Evolutionary conservation across 2,329 filamentous ascomycete species (phyloP).

Genomic region (Zymoseptoria tritici): DNA sequence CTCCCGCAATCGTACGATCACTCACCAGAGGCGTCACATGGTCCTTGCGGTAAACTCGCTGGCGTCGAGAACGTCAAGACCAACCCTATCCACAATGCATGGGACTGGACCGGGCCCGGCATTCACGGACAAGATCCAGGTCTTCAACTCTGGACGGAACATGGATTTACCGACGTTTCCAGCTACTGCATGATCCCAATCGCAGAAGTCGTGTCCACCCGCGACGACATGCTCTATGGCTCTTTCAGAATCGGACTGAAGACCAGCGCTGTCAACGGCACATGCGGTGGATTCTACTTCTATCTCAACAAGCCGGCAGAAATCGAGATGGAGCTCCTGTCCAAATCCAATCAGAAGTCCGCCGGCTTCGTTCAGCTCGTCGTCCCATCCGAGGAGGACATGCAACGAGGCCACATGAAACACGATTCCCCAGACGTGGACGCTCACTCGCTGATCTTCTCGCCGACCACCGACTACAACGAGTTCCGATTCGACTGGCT

Average conservation of each 20-base stretch:
- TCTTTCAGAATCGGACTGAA: constrained; percentile 63
- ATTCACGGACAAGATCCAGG: constrained; percentile 43
- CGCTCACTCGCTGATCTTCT: constrained; percentile 54
- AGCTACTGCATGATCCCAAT: constrained; percentile 42
- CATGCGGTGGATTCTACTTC: constrained; percentile 76
- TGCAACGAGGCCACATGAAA: constrained; percentile 55
- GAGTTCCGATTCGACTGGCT: constrained; percentile 76
- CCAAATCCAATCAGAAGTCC: constrained; percentile 45
- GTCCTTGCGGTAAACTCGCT: constrained; percentile 60
- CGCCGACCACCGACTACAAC: constrained; percentile 59
- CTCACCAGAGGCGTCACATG: constrained; percentile 49
- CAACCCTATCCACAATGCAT: constrained; percentile 40
- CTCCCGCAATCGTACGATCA: constrained; percentile 59
- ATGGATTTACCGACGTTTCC: constrained; percentile 20
- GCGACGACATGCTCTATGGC: constrained; percentile 60
- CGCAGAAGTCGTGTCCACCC: constrained; percentile 56
- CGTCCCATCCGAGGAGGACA: constrained; percentile 59
- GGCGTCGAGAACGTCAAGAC: constrained; percentile 49
- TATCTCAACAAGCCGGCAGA: constrained; percentile 74
- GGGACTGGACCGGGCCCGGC: constrained; percentile 38
- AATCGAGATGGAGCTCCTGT: constrained; percentile 75
- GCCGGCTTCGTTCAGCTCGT: constrained; percentile 62
- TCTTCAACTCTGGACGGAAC: constrained; percentile 51
- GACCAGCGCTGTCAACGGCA: constrained; percentile 53
- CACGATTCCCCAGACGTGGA: constrained; percentile 52